Base-by-base conservation (phyloP, 805 yeast species). In the Ogataea ramenticola region DNA sequence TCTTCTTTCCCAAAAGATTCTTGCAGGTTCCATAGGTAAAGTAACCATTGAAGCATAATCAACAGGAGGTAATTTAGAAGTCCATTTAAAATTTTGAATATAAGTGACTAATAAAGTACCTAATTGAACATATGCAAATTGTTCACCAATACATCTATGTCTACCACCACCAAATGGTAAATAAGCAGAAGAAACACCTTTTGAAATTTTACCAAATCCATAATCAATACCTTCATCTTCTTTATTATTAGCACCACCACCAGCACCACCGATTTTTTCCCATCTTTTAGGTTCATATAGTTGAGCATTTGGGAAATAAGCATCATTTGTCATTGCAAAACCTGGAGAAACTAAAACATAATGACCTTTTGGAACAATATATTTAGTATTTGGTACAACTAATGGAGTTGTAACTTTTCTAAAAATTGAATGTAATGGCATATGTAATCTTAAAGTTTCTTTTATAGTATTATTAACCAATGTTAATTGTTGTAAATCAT, bases 91-190 rank as follows among this genome's bases (percentile, higher is more conserved):
- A 48, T 83, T 80, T 65, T 82, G 84, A 30, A 91, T 74, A 61
- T 72, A 86, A 16, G 88, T 77, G 33, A 86, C 67, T 59, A 93
- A 70, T 48, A 93, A 72, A 41, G 93, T 81, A 41, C 96, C 96
- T 52, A 93, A 76, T 72, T 93, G 99, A 53, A 83, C 80, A 65
- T 82, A 87, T 22, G 99, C 99, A 69, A 93, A 93, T 64, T 91
- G 98, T 68, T 93, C 99, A 62, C 99, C 99, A 59, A 93, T 91
- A 70, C 99, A 93, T 71, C 99, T 85, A 66, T 93, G 99, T 75
- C 99, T 86, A 54, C 99, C 99, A 66, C 98, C 99, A 55, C 99
- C 99, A 59, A 93, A 93, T 44, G 99, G 99, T 62, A 93, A 78
- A 68, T 88, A 93, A 46, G 98, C 96, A 36, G 96, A 87, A 27